A percentile compares a stretch with the other conserved stretches of the same genome.
Evolutionary conservation across 768 basidiomycete genomes (phyloP).

Genomic region (Coprinopsis cinerea): DNA sequence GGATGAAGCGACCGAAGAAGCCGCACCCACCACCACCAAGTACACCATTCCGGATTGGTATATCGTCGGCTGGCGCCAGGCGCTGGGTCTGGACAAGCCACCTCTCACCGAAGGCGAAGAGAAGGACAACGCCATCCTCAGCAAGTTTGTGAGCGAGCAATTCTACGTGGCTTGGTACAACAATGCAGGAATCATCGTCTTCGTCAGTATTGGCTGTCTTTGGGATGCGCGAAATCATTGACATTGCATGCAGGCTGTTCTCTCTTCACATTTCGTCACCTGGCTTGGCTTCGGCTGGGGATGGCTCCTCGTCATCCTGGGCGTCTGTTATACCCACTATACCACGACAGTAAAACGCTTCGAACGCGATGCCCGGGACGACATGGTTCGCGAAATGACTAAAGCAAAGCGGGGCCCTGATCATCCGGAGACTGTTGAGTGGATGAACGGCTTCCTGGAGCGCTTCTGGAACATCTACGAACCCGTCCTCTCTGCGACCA

Average conservation of each 20-base stretch:
- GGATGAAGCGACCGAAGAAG: slow-evolving; percentile 26
- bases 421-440: slow-evolving; percentile 80
- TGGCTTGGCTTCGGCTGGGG: slow-evolving; percentile 85
- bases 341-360: slow-evolving; percentile 72
- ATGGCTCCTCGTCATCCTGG: slow-evolving; percentile 83
- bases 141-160: slow-evolving; percentile 68
- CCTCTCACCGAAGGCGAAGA: slow-evolving; percentile 48
- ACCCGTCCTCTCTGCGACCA: slow-evolving; percentile 80
- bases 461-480: slow-evolving; percentile 99
- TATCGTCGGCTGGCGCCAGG: slow-evolving; percentile 75
- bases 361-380: slow-evolving; percentile 78
- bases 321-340: slow-evolving; percentile 88
- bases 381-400: slow-evolving; percentile 92
- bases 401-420: slow-evolving; percentile 79
- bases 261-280: slow-evolving; percentile 80
- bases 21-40: slow-evolving; percentile 46
- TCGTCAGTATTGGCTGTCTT: slow-evolving; percentile 44
- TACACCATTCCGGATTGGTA: slow-evolving; percentile 78
- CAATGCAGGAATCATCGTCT: slow-evolving; percentile 76
- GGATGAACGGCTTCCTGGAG: slow-evolving; percentile 92
- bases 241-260: slow-evolving; percentile 54
- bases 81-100: slow-evolving; percentile 55
- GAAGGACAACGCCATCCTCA: slow-evolving; percentile 59
- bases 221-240: slow-evolving; percentile 2
- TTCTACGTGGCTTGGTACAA: slow-evolving; percentile 88